Conservation (phyloP, 768 basidiomycete genomes). For the Amanita jacksonii region DNA sequence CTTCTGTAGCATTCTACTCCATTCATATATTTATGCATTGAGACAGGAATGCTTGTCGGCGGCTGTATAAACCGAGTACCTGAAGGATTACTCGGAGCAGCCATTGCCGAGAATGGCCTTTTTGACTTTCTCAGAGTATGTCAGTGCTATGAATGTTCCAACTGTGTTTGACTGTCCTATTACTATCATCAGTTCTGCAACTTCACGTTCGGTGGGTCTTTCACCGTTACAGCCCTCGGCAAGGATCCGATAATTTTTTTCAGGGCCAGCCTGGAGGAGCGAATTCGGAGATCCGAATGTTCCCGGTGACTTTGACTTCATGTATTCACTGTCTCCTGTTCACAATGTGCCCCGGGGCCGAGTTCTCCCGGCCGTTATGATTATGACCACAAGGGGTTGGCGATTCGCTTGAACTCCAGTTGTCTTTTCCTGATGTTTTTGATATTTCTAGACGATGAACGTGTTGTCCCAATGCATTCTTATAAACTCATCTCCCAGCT, state of each 20-base stretch:
- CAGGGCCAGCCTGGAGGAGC: slow-evolving; percentile 65
- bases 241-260: neutral
- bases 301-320: slow-evolving; percentile 76
- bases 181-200: slow-evolving; percentile 44
- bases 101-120: slow-evolving; percentile 73
- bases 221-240: neutral
- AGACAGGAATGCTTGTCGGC: slow-evolving; percentile 57
- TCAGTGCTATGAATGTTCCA: neutral
- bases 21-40: neutral
- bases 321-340: slow-evolving; percentile 67
- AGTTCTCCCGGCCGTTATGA: slow-evolving; percentile 53
- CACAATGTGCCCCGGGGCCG: slow-evolving; percentile 64
- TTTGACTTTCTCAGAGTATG: slow-evolving; percentile 67
- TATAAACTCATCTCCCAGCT: slow-evolving; percentile 74
- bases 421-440: slow-evolving; percentile 1
- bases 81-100: slow-evolving; percentile 63
- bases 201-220: slow-evolving; percentile 63
- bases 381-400: slow-evolving; percentile 72
- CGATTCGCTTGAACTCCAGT: slow-evolving; percentile 12
- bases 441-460: slow-evolving; percentile 53
- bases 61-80: slow-evolving; percentile 74
- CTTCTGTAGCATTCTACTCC: neutral
- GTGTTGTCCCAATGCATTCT: slow-evolving; percentile 77
- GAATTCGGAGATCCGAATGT: slow-evolving; percentile 73
- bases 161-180: slow-evolving; percentile 5